Evolutionary conservation across 1,139 yeast genomes (phyloP).

Genomic region (Zygoascus meyerae): DNA sequence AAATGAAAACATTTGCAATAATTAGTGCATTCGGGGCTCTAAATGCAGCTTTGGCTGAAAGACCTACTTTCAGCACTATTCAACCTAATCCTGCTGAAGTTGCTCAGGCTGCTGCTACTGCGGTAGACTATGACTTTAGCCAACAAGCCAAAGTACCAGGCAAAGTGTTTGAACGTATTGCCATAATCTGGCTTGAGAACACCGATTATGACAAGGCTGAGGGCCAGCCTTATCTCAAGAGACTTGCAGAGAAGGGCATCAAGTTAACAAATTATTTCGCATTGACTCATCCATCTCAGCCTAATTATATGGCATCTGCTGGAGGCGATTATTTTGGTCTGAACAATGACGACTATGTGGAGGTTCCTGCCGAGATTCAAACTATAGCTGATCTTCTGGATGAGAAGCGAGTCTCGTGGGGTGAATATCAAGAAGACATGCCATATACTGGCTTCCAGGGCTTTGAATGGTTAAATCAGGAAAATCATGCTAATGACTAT

Average conservation of each 20-base stretch:
- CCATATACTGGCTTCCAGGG: slow-evolving; percentile 48
- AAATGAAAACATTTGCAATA: too few species aligned
- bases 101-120: slow-evolving; percentile 38
- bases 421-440: slow-evolving; percentile 45
- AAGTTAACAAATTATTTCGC: slow-evolving; percentile 45
- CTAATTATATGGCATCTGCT: slow-evolving; percentile 45
- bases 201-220: slow-evolving; percentile 47
- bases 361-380: slow-evolving; percentile 42
- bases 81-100: slow-evolving; percentile 36
- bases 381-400: slow-evolving; percentile 44
- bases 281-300: slow-evolving; percentile 47
- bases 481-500: slow-evolving; percentile 40
- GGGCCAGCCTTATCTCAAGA: slow-evolving; percentile 38
- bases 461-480: slow-evolving; percentile 40
- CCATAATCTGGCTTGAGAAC: slow-evolving; percentile 45
- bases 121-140: slow-evolving; percentile 32
- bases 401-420: slow-evolving; percentile 42
- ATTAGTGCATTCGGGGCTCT: neutral
- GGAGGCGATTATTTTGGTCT: slow-evolving; percentile 47
- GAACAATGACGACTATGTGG: slow-evolving; percentile 39
- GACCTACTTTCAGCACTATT: slow-evolving; percentile 33
- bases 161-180: slow-evolving; percentile 39
- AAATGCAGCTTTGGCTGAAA: neutral
- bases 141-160: slow-evolving; percentile 35
- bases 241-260: slow-evolving; percentile 40